Evolutionary conservation across 2,329 filamentous ascomycete genomes (phyloP).

Genomic region (Alternaria dauci): DNA sequence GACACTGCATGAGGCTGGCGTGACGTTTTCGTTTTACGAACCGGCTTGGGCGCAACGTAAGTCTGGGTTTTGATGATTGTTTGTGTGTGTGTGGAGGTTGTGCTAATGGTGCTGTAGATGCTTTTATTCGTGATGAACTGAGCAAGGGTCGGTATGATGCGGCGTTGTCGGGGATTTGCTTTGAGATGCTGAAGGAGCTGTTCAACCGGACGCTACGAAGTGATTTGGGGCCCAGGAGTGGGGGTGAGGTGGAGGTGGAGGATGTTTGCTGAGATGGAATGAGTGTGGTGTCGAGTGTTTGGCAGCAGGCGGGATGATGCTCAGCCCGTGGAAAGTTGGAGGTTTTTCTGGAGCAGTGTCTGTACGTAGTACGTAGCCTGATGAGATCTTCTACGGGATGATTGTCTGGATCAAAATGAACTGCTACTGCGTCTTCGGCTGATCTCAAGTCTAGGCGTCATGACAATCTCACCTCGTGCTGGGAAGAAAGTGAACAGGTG

Average conservation of each 20-base stretch:
- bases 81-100: background rate
- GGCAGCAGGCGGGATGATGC: too few relatives aligned
- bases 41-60: slow-evolving; percentile 87
- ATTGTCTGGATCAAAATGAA: background rate
- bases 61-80: slow-evolving; percentile 34
- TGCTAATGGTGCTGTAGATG: slow-evolving; percentile 60
- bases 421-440: background rate
- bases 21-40: slow-evolving; percentile 84
- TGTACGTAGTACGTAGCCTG: background rate
- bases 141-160: slow-evolving; percentile 95
- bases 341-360: background rate
- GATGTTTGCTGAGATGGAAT: slow-evolving; percentile 65
- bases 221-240: slow-evolving; percentile 76
- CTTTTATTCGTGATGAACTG: slow-evolving; percentile 91
- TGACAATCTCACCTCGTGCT: too few relatives aligned
- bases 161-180: slow-evolving; percentile 84
- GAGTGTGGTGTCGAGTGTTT: background rate
- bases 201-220: slow-evolving; percentile 81
- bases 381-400: background rate
- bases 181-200: slow-evolving; percentile 86
- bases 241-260: slow-evolving; percentile 69
- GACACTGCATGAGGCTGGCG: slow-evolving; percentile 78
- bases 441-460: background rate
- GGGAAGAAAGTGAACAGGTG: too few relatives aligned
- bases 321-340: fast-evolving